Percentiles rank a stretch among this genome's conserved stretches.
These are phyloP conservation scores for Ogataea degrootiae DNA, from an alignment of 805 yeast species.

Conservation along the genomic window DNA sequence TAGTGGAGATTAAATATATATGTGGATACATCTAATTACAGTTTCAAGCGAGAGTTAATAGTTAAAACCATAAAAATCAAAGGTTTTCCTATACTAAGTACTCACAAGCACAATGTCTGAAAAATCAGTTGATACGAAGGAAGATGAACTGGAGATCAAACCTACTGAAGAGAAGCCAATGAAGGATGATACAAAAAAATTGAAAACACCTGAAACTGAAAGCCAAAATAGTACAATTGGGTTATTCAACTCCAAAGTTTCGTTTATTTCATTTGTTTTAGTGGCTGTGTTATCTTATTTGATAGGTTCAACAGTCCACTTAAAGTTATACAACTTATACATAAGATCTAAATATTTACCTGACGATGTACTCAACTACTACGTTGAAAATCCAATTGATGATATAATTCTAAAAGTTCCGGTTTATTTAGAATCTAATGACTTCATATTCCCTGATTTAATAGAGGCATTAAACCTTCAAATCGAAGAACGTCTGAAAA, in stretches of 20 bases:
- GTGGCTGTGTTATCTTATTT: neutral
- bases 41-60: too few species aligned
- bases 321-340: slow-evolving; percentile 2
- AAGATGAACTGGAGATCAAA: too few species aligned
- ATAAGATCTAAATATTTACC: slow-evolving; percentile 10
- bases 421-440: slow-evolving; percentile 36
- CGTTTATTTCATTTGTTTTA: neutral
- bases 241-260: neutral
- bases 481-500: slow-evolving; percentile 36
- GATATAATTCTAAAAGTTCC: slow-evolving; percentile 43
- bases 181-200: too few species aligned
- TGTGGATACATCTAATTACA: too few species aligned
- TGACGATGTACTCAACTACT: slow-evolving; percentile 11
- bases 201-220: too few species aligned
- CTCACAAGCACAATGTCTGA: too few species aligned
- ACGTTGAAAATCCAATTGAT: slow-evolving; percentile 31
- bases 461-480: slow-evolving; percentile 49
- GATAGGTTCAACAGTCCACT: neutral
- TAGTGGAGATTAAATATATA: too few species aligned
- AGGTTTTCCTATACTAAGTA: too few species aligned
- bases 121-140: too few species aligned
- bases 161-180: too few species aligned
- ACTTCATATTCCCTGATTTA: slow-evolving; percentile 57
- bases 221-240: too few species aligned
- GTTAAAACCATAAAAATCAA: too few species aligned